These are phyloP conservation scores for Staphylotrichum longicolle DNA, from an alignment of 495 filamentous ascomycete species.

Conservation along the genomic window DNA sequence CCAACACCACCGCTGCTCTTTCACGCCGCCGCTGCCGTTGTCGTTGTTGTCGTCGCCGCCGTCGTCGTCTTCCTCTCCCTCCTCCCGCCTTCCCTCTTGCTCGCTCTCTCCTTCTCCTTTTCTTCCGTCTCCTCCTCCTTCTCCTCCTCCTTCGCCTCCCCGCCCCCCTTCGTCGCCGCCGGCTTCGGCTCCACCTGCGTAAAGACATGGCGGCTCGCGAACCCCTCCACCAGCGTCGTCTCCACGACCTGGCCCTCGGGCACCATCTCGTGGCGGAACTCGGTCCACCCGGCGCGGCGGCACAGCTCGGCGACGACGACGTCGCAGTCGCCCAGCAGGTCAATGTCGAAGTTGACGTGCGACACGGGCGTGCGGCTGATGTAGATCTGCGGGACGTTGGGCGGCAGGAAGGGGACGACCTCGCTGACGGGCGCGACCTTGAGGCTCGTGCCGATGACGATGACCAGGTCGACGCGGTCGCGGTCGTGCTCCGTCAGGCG, in stretches of 20 bases:
- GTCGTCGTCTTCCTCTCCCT: neutral
- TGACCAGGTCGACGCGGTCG: conserved; percentile 79
- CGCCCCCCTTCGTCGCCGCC: neutral
- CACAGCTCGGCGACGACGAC: conserved; percentile 87
- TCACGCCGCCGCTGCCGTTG: neutral
- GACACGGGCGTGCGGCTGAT: conserved; percentile 83
- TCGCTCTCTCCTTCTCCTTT: neutral
- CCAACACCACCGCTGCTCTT: neutral
- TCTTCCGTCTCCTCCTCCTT: neutral
- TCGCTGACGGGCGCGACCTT: conserved; percentile 95
- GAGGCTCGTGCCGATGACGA: conserved; percentile 94
- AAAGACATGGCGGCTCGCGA: conserved; percentile 64
- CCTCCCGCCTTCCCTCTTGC: conserved; percentile 1
- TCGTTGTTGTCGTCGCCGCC: neutral
- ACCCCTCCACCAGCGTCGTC: conserved; percentile 58
- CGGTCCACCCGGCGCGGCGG: conserved; percentile 72
- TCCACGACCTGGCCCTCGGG: conserved; percentile 62
- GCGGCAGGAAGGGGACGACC: conserved; percentile 75
- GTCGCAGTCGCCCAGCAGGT: conserved; percentile 91
- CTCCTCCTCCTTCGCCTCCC: neutral
- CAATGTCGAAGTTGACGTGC: conserved; percentile 93
- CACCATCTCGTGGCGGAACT: conserved; percentile 85
- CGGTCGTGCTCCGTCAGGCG: conserved; percentile 77
- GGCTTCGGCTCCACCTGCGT: conserved; percentile 30
- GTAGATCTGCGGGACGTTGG: conserved; percentile 86